A percentile compares a stretch with the other conserved stretches of the same genome.
Conservation (phyloP, 73 alveolate species). For the Uronychia setigera region DNA sequence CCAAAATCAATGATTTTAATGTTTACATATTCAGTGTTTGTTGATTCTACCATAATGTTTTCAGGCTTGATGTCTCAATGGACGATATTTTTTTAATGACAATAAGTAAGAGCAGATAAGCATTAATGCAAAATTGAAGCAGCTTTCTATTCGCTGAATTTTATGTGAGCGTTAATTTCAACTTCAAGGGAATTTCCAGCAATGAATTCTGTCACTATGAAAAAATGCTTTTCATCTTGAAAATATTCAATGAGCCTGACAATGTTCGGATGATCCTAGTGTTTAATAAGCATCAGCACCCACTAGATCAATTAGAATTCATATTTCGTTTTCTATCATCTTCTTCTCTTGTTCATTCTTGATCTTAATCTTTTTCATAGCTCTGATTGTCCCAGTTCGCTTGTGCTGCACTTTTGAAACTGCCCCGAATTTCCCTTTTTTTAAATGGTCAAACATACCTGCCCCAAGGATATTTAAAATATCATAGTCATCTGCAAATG, state of each 20-base stretch:
- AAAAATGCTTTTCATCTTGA: background rate
- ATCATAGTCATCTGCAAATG: background rate
- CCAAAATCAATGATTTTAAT: background rate
- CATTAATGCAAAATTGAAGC: background rate
- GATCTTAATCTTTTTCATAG: background rate
- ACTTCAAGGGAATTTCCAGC: background rate
- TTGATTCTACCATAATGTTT: background rate
- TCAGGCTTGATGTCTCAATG: background rate
- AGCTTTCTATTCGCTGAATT: background rate
- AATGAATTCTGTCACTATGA: background rate
- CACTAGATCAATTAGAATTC: background rate
- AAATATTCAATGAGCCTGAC: background rate
- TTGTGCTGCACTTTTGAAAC: background rate
- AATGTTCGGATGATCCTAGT: background rate
- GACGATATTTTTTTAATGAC: background rate
- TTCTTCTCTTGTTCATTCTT: background rate
- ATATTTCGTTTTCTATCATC: background rate
- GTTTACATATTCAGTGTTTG: background rate
- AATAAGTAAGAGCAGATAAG: background rate
- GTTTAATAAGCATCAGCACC: background rate
- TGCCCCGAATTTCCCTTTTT: background rate
- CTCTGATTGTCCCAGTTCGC: background rate
- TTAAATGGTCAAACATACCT: background rate
- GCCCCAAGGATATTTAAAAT: background rate
- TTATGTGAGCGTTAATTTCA: background rate